These are phyloP conservation scores for Metschnikowia gelsemii DNA, from an alignment of 805 yeast genomes.

Conservation along the genomic window DNA sequence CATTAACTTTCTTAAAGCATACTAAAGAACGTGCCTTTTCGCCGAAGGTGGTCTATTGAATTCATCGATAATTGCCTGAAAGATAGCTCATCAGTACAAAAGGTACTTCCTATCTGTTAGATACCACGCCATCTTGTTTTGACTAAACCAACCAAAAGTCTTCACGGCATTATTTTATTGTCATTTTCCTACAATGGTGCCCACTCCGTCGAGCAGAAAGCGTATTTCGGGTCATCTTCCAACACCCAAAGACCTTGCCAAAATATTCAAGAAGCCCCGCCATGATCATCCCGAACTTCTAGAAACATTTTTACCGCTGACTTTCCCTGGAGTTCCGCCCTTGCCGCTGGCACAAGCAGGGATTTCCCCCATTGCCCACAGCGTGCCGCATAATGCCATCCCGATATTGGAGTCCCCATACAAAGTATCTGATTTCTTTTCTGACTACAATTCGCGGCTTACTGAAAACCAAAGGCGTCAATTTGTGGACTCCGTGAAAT, in stretches of 20 bases:
- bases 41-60: constrained; percentile 4
- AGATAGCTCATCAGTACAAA: not conserved
- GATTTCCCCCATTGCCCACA: constrained; percentile 28
- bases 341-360: constrained; percentile 1
- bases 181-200: constrained; percentile 4
- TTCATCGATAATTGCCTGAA: not conserved
- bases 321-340: constrained; percentile 1
- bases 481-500: constrained; percentile 23
- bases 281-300: constrained; percentile 3
- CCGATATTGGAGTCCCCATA: constrained; percentile 39
- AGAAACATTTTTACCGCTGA: constrained; percentile 2
- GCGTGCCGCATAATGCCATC: constrained; percentile 36
- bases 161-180: not conserved
- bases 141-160: not conserved
- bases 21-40: constrained; percentile 6
- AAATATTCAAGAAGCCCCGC: constrained; percentile 17
- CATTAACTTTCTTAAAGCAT: constrained; percentile 11
- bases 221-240: constrained; percentile 15
- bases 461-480: constrained; percentile 21
- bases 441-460: constrained; percentile 27
- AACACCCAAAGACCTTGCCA: constrained; percentile 18
- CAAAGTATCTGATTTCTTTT: constrained; percentile 33
- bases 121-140: not conserved
- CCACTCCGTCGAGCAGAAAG: constrained; percentile 12
- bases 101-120: too few species aligned